These are phyloP conservation scores for Hibiscus tridactylites DNA, from an alignment of 345 rosid genomes.

Conservation along the genomic window DNA sequence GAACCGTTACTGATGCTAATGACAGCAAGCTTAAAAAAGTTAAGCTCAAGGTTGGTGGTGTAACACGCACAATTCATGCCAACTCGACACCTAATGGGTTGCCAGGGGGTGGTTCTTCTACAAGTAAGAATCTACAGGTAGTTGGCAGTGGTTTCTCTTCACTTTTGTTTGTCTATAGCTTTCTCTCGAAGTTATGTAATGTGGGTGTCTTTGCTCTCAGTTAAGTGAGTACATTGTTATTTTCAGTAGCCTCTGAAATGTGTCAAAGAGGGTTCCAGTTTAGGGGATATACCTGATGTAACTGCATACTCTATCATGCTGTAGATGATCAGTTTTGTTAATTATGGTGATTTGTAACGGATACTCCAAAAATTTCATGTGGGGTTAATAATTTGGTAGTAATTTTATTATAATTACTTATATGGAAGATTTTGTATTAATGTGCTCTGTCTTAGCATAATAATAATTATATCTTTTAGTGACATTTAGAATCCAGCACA, in stretches of 20 bases:
- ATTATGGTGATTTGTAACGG: neutral
- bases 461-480: conserved; percentile 5
- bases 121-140: conserved; percentile 53
- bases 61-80: conserved; percentile 42
- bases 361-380: conserved; percentile 5
- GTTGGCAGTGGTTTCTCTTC: conserved; percentile 4
- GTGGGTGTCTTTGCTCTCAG: neutral
- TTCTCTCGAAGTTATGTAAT: neutral
- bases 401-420: neutral
- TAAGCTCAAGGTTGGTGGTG: conserved; percentile 62
- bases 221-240: neutral
- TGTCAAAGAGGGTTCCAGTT: neutral
- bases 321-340: neutral
- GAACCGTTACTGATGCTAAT: conserved; percentile 26
- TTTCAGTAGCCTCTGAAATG: neutral
- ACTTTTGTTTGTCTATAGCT: neutral
- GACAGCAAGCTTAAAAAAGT: conserved; percentile 56
- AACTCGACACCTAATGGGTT: conserved; percentile 39
- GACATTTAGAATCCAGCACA: conserved; percentile 8
- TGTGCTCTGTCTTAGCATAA: conserved; percentile 5
- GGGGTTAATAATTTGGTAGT: conserved; percentile 8
- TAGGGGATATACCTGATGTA: neutral
- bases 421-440: conserved; percentile 23
- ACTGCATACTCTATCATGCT: neutral
- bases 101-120: conserved; percentile 35